Evolutionary conservation across 106 monocot species (phyloP).

Genomic region (Dioscorea zingiberensis): DNA sequence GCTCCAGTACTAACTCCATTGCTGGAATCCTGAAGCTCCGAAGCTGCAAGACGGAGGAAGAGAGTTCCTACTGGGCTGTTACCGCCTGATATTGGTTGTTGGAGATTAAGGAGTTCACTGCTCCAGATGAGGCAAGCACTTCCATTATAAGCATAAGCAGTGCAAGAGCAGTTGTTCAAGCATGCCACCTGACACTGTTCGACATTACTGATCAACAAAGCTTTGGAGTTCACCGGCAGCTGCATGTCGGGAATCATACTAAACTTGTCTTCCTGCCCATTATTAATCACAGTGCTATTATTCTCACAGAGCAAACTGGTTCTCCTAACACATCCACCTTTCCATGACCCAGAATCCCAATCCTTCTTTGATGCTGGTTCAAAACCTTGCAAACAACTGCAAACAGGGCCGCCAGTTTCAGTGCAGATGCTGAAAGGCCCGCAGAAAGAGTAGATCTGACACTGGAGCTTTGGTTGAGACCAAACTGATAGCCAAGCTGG

Average conservation of each 20-base stretch:
- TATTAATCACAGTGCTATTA: not conserved
- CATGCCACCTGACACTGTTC: conserved; percentile 10
- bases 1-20: not conserved
- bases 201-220: not conserved
- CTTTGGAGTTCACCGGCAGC: not conserved
- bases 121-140: conserved; percentile 3
- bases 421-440: conserved; percentile 18
- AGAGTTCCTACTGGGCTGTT: not conserved
- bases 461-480: conserved; percentile 14
- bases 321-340: conserved; percentile 8
- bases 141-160: conserved; percentile 7
- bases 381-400: conserved; percentile 16
- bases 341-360: conserved; percentile 2
- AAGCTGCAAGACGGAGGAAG: conserved; percentile 20
- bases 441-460: conserved; percentile 9
- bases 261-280: conserved; percentile 2
- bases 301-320: not conserved
- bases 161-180: conserved; percentile 16
- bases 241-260: not conserved
- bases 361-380: not conserved
- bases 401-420: not conserved
- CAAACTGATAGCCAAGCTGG: conserved; percentile 10
- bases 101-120: not conserved
- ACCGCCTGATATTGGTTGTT: not conserved
- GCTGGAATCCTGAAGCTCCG: conserved; percentile 1